These are phyloP conservation scores for Neurospora tetrasperma DNA, from an alignment of 495 filamentous ascomycete genomes.

Conservation along the genomic window DNA sequence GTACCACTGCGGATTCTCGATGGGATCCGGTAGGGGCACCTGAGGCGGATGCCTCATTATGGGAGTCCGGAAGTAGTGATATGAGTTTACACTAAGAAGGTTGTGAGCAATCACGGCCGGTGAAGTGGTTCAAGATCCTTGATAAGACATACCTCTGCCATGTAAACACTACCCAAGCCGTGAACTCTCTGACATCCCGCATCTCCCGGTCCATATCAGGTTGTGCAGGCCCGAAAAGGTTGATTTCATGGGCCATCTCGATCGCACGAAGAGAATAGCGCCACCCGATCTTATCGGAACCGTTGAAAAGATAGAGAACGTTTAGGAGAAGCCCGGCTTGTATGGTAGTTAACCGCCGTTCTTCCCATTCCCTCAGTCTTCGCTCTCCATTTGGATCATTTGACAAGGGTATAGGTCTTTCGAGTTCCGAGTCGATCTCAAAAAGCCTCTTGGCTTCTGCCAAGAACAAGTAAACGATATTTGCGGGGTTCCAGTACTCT, in stretches of 20 bases:
- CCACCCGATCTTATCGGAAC: conserved; percentile 27
- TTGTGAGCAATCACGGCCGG: background rate
- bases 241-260: conserved; percentile 24
- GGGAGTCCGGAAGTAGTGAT: conserved; percentile 21
- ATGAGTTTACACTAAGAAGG: conserved; percentile 11
- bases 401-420: conserved; percentile 6
- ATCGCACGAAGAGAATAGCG: conserved; percentile 22
- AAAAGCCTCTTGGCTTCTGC: conserved; percentile 31
- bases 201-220: conserved; percentile 4
- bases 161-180: conserved; percentile 27
- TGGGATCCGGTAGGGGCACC: conserved; percentile 22
- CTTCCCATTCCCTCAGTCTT: conserved; percentile 15
- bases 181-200: conserved; percentile 20
- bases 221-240: conserved; percentile 13
- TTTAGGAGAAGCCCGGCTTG: conserved; percentile 24
- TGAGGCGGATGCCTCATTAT: conserved; percentile 17
- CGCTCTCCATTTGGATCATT: conserved; percentile 12
- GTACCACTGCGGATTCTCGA: conserved; percentile 22
- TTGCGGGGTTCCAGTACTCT: conserved; percentile 29
- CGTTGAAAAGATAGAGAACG: conserved; percentile 21
- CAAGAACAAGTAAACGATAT: conserved; percentile 27
- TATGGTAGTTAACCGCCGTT: conserved; percentile 22
- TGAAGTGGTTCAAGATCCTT: conserved; percentile 6
- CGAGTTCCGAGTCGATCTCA: conserved; percentile 20
- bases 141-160: conserved; percentile 27